Percentiles rank a stretch among this genome's conserved stretches.
phyloP scores from a whole-genome alignment of 345 rosid species.

The Euphorbia tirucalli region DNA sequence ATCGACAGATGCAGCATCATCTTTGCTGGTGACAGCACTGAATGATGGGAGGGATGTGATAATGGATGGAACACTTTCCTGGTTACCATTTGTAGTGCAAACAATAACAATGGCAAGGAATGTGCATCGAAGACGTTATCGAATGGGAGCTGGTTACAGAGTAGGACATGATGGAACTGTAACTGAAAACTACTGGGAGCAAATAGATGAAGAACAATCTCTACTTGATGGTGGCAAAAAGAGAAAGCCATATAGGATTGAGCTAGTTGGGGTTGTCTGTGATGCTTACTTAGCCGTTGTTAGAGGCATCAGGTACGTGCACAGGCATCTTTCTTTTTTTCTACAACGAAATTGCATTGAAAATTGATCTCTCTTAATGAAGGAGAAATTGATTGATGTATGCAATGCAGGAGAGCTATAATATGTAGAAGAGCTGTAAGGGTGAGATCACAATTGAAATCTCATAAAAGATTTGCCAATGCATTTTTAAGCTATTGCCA shows the following conservation, averaged over 20 bases:
- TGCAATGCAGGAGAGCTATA: conserved; percentile 64
- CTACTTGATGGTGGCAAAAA: conserved; percentile 16
- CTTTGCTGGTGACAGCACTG: conserved; percentile 80
- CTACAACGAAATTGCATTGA: too few species aligned
- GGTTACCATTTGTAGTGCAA: conserved; percentile 88
- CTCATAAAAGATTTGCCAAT: conserved; percentile 83
- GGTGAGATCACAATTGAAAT: conserved; percentile 71
- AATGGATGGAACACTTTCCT: conserved; percentile 91
- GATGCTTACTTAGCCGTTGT: conserved; percentile 87
- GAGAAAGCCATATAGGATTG: conserved; percentile 75
- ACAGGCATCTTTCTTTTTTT: too few species aligned
- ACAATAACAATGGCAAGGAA: conserved; percentile 64
- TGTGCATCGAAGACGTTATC: conserved; percentile 64
- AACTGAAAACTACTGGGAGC: conserved; percentile 78
- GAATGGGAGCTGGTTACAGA: conserved; percentile 84
- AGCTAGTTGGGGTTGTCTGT: conserved; percentile 82
- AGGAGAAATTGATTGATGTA: too few species aligned
- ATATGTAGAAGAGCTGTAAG: conserved; percentile 78
- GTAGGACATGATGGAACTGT: conserved; percentile 56
- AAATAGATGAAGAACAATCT: conserved; percentile 42
- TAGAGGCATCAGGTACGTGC: conserved; percentile 92
- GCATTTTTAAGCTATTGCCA: conserved; percentile 69
- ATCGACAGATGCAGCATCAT: conserved; percentile 81
- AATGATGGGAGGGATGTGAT: conserved; percentile 96
- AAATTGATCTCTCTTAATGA: too few species aligned